phyloP scores from a whole-genome alignment of 179 eudicot genomes.

The Pouteria campechiana region DNA sequence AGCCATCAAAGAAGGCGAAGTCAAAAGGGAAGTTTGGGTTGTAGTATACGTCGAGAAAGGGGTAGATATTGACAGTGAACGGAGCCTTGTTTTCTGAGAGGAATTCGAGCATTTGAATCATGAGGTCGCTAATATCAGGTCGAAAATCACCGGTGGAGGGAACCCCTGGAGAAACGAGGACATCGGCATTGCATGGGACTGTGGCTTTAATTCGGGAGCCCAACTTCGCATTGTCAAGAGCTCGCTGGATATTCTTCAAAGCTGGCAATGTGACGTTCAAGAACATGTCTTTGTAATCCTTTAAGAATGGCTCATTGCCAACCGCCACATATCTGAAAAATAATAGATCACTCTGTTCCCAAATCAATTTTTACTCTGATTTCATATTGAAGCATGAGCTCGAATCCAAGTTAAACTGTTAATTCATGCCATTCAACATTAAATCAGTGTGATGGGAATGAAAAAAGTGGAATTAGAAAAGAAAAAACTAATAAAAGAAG shows the following conservation, averaged over 20 bases:
- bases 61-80: constrained; percentile 90
- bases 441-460: too few species aligned
- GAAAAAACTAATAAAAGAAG: neutral
- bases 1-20: constrained; percentile 76
- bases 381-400: too few species aligned
- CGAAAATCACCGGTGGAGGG: constrained; percentile 96
- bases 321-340: constrained; percentile 83
- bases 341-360: too few species aligned
- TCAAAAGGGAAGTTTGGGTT: constrained; percentile 71
- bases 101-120: constrained; percentile 49
- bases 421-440: too few species aligned
- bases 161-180: constrained; percentile 77
- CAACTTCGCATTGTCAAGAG: constrained; percentile 59
- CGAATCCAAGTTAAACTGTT: too few species aligned
- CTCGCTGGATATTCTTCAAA: constrained; percentile 63
- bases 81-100: constrained; percentile 62
- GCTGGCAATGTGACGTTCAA: constrained; percentile 61
- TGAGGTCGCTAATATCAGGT: constrained; percentile 59
- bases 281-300: constrained; percentile 65
- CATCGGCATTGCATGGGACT: constrained; percentile 86
- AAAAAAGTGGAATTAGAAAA: neutral
- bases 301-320: constrained; percentile 83
- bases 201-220: constrained; percentile 66
- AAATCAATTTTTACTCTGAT: too few species aligned
- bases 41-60: constrained; percentile 79